Conservation (phyloP, 331 rosid species). For the Malus hybrid region DNA sequence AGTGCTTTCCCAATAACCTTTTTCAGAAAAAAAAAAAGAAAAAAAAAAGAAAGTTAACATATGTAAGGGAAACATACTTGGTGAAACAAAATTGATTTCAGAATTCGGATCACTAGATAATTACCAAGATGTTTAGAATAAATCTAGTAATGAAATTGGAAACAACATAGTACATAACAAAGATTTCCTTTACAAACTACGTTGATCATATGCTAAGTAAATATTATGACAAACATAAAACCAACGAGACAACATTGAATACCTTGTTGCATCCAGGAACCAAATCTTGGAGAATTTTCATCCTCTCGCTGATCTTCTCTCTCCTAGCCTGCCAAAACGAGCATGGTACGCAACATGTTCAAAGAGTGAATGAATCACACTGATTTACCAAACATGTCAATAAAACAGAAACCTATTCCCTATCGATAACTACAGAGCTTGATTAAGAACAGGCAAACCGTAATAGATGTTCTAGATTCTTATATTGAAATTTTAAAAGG, state of each 20-base stretch:
- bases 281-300: conserved; percentile 82
- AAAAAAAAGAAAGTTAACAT: not conserved
- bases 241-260: conserved; percentile 2
- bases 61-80: not conserved
- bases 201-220: not conserved
- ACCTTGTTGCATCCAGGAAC: conserved; percentile 98
- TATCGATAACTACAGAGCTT: conserved; percentile 14
- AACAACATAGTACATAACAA: not conserved
- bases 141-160: not conserved
- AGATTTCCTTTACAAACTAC: not conserved
- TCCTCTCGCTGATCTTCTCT: conserved; percentile 89
- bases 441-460: not conserved
- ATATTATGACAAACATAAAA: not conserved
- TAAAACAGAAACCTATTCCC: not conserved
- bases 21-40: not conserved
- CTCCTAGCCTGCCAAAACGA: conserved; percentile 76
- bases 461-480: not conserved
- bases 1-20: conserved; percentile 95
- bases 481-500: not conserved
- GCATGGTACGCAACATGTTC: not conserved
- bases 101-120: not conserved
- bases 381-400: not conserved
- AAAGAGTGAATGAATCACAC: not conserved
- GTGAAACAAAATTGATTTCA: not conserved
- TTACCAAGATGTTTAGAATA: not conserved